Evolutionary conservation across 1,284 basidiomycete genomes (phyloP).

Genomic region (Paramarasmius palmivorus): DNA sequence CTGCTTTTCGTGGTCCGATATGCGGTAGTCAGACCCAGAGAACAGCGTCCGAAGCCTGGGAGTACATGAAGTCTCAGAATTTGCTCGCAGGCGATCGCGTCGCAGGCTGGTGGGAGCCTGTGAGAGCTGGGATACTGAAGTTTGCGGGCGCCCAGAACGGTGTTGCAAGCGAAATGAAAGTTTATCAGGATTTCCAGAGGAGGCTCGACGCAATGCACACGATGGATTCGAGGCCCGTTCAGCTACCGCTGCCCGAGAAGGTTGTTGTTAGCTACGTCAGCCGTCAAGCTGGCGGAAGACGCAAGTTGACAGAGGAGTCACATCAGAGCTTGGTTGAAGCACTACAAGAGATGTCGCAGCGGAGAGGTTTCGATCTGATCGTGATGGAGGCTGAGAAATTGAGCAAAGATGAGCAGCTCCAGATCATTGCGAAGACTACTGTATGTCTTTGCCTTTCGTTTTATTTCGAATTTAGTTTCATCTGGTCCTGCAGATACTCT

Average conservation of each 20-base stretch:
- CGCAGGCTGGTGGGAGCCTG: slow-evolving; percentile 70
- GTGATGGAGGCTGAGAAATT: slow-evolving; percentile 67
- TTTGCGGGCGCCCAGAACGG: slow-evolving; percentile 36
- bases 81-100: slow-evolving; percentile 31
- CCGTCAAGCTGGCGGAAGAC: slow-evolving; percentile 53
- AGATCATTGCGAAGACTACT: slow-evolving; percentile 62
- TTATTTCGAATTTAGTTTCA: neutral
- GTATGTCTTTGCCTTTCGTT: slow-evolving; percentile 36
- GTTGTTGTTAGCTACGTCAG: slow-evolving; percentile 78
- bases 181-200: slow-evolving; percentile 13
- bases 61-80: slow-evolving; percentile 43
- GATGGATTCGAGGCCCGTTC: slow-evolving; percentile 1
- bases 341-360: slow-evolving; percentile 51
- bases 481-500: slow-evolving; percentile 27
- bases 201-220: slow-evolving; percentile 15
- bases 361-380: slow-evolving; percentile 60
- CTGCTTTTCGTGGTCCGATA: slow-evolving; percentile 63
- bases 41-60: slow-evolving; percentile 65
- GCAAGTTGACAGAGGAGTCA: slow-evolving; percentile 60
- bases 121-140: slow-evolving; percentile 59
- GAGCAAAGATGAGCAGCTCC: slow-evolving; percentile 72
- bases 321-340: slow-evolving; percentile 60
- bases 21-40: slow-evolving; percentile 68
- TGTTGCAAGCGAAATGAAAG: neutral
- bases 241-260: slow-evolving; percentile 39